phyloP scores from a whole-genome alignment of 345 rosid species.

The Microthlaspi erraticum region DNA sequence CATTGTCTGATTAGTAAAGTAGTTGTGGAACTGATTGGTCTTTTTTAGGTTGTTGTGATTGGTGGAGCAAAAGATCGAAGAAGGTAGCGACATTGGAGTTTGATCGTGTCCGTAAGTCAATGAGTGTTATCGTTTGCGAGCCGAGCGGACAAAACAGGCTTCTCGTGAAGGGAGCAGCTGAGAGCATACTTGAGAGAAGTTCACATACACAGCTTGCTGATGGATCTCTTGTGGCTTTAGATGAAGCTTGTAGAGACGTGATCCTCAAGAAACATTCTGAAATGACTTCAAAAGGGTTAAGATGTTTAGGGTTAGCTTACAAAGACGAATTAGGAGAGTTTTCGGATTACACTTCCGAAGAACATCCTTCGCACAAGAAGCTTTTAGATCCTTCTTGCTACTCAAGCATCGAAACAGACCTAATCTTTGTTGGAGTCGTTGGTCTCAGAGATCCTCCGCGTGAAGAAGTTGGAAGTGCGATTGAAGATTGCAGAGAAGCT shows the following conservation, averaged over 20 bases:
- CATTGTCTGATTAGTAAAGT: conserved; percentile 13
- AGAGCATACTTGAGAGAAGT: conserved; percentile 83
- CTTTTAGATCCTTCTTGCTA: conserved; percentile 82
- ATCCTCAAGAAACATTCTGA: conserved; percentile 64
- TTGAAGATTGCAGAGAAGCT: conserved; percentile 79
- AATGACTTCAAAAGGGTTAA: conserved; percentile 85
- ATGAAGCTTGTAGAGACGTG: conserved; percentile 72
- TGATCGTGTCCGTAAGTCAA: conserved; percentile 86
- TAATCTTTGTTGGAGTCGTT: conserved; percentile 80
- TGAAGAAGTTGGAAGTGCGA: conserved; percentile 77
- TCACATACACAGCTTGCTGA: conserved; percentile 80
- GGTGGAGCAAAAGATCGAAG: conserved; percentile 80
- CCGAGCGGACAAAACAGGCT: conserved; percentile 72
- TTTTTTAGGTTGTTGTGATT: conserved; percentile 65
- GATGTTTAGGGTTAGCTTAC: conserved; percentile 89
- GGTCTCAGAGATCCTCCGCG: conserved; percentile 96
- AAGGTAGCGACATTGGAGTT: conserved; percentile 85
- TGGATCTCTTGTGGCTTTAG: conserved; percentile 74
- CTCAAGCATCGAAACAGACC: conserved; percentile 67
- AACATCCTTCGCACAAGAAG: conserved; percentile 86
- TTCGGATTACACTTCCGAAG: conserved; percentile 68
- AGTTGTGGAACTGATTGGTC: background rate
- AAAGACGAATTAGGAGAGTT: conserved; percentile 85
- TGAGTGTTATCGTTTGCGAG: conserved; percentile 79
- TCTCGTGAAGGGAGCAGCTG: conserved; percentile 96